phyloP scores from a whole-genome alignment of 352 stramenopile genomes.

The Globisporangium carolinianum region DNA sequence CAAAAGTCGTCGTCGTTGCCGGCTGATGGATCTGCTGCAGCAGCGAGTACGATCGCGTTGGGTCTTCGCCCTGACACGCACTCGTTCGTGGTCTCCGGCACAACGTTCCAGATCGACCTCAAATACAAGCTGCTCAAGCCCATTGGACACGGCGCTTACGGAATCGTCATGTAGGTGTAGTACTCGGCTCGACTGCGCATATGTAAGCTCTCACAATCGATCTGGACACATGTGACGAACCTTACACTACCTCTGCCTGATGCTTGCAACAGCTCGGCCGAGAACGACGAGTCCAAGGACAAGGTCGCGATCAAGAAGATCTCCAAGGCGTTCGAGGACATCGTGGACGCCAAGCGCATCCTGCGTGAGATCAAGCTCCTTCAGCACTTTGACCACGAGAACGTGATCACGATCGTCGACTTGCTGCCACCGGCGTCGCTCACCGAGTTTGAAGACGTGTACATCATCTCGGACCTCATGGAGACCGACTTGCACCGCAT shows the following conservation, averaged over 20 bases:
- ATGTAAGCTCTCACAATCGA: no score
- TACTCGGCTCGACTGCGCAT: background rate
- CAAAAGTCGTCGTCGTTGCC: slow-evolving; percentile 1
- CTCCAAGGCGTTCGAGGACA: slow-evolving; percentile 92
- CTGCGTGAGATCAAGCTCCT: slow-evolving; percentile 95
- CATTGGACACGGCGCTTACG: slow-evolving; percentile 93
- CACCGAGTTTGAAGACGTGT: slow-evolving; percentile 95
- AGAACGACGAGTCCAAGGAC: slow-evolving; percentile 75
- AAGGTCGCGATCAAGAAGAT: slow-evolving; percentile 89
- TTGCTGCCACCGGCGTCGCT: slow-evolving; percentile 91
- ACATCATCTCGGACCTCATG: slow-evolving; percentile 98
- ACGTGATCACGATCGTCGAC: slow-evolving; percentile 95
- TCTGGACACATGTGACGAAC: no score
- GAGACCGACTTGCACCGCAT: slow-evolving; percentile 97
- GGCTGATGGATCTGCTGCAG: background rate
- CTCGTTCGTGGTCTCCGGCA: slow-evolving; percentile 81
- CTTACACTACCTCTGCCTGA: background rate
- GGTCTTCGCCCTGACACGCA: slow-evolving; percentile 50
- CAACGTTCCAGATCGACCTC: slow-evolving; percentile 87
- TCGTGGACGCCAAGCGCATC: slow-evolving; percentile 99
- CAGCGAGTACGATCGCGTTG: slow-evolving; percentile 9
- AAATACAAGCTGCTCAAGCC: slow-evolving; percentile 95
- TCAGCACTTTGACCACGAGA: slow-evolving; percentile 92
- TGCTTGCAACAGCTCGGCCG: slow-evolving; percentile 41
- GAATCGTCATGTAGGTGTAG: slow-evolving; percentile 86